These are phyloP conservation scores for Schizochytrium sp. DNA, from an alignment of 108 stramenopile species.

Conservation along the genomic window DNA sequence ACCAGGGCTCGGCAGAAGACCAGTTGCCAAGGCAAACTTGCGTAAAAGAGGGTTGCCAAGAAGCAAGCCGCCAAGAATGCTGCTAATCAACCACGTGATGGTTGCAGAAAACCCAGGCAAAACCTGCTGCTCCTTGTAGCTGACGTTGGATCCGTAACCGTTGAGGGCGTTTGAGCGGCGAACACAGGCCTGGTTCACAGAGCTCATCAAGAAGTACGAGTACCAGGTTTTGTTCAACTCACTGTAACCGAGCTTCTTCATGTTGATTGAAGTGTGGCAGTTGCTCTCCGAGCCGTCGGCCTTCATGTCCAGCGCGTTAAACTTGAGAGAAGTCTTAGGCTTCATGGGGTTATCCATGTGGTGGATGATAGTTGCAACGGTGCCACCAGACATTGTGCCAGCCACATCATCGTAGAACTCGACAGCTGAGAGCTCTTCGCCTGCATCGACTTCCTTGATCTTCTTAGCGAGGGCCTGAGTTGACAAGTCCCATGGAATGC, in stretches of 20 bases:
- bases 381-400: slow-evolving; percentile 16
- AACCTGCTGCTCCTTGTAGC: slow-evolving; percentile 22
- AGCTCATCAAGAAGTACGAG: background rate
- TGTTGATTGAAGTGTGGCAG: background rate
- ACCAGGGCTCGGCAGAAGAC: slow-evolving; percentile 12
- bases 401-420: background rate
- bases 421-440: background rate
- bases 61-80: background rate
- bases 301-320: slow-evolving; percentile 6
- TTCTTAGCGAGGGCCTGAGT: background rate
- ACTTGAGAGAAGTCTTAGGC: background rate
- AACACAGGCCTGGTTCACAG: slow-evolving; percentile 8
- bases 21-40: background rate
- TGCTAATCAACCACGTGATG: background rate
- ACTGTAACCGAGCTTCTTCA: slow-evolving; percentile 5
- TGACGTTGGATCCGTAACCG: slow-evolving; percentile 2
- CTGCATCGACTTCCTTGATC: background rate
- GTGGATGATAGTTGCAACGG: background rate
- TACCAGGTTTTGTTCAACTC: slow-evolving; percentile 5
- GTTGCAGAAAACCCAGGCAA: background rate
- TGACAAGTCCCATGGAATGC: slow-evolving; percentile 87
- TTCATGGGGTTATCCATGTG: background rate
- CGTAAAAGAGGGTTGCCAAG: background rate
- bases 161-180: background rate
- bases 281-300: background rate